Base-by-base conservation (phyloP, 140 eudicot genomes). In the Oenanthe javanica region DNA sequence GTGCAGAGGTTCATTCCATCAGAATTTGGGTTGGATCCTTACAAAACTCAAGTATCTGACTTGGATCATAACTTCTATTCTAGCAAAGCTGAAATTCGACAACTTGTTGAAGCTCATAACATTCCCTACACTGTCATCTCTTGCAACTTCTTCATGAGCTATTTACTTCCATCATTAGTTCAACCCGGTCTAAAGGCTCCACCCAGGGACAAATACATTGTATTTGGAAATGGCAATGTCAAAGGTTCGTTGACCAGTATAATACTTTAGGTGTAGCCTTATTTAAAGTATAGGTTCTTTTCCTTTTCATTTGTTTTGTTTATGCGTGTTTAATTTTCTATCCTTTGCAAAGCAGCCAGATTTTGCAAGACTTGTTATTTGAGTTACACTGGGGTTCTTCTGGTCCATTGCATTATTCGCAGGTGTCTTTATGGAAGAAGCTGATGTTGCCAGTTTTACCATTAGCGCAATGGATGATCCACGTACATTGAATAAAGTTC, bases 1-100 rank as follows among this genome's bases (percentile, higher is more conserved):
- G 25, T 84, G 82, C 86, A 93, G 98, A 91, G 94, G 84, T 90
- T 91, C 76, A 82, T 94, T 80, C 98, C 98, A 80, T 90, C 98
- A 18, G 98, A 94, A 83, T 94, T 91, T 70, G 98, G 98, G 55
- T 31, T 31, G 36, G 36, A 31, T 31, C 36, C 36, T 31, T 31
- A 31, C 36, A 31, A 31, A 31, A 31, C 36, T 31, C 36, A 31
- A 31, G 36, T 31, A 31, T 31, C 36, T 31, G 36, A 31, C 36
- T 31, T 31, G 36, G 36, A 31, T 31, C 36, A 31, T 31, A 31
- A 31, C 36, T 31, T 31, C 36, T 31, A 31, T 31, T 31, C 36
- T 31, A 31, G 36, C 36, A 31, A 31, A 31, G 36, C 36, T 31
- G 36, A 31, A 31, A 31, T 31, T 31, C 36, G 36, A 31, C 36